Evolutionary conservation across 768 basidiomycete genomes (phyloP), one percentile per base, ranked within the genome.

Genomic region (Phaffia australis): DNA sequence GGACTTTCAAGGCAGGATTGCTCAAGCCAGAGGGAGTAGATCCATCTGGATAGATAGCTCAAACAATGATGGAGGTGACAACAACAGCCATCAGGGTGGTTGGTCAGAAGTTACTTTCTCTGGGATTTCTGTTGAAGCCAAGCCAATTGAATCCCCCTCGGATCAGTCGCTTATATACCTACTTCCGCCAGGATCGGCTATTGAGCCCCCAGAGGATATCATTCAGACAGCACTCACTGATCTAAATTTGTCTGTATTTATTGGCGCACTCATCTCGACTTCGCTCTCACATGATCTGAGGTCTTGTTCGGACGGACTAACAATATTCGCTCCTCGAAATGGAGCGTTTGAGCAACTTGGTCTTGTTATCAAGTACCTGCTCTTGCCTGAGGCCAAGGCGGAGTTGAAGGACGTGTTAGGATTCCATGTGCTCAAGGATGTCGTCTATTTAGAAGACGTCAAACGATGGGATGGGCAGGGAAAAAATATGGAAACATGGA

Each of bases 251-350:
- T 97, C 94, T 2, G 83, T 86, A 23, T 99, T 93, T 78, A 82
- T 98, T 57, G 91, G 92, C 0, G 85, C 90, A 8, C 79, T 91
- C 30, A 92, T 90, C 75, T 89, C 94, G 1, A 87, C 90, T 15
- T 83, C 83, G 15, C 82, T 97, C 57, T 88, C 89, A 11, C 84
- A 88, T 42, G 80, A 77, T 25, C 73, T 79, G 77, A 90, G 66
- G 81, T 83, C 73, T 79, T 73, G 58, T 25, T 82, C 81, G 27
- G 85, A 88, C 4, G 83, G 83, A 9, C 85, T 86, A 0, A 87
- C 92, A 2, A 82, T 91, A 66, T 82, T 99, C 50, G 84, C 95
- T 46, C 95, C 95, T 11, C 84, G 82, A 55, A 99, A 99, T 73
- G 74, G 78, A n/a, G 95, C 91, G 0, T 99, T 95, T 79, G 83